phyloP scores from a whole-genome alignment of 2,329 filamentous ascomycete genomes.

The Ophiostoma novo-ulmi region DNA sequence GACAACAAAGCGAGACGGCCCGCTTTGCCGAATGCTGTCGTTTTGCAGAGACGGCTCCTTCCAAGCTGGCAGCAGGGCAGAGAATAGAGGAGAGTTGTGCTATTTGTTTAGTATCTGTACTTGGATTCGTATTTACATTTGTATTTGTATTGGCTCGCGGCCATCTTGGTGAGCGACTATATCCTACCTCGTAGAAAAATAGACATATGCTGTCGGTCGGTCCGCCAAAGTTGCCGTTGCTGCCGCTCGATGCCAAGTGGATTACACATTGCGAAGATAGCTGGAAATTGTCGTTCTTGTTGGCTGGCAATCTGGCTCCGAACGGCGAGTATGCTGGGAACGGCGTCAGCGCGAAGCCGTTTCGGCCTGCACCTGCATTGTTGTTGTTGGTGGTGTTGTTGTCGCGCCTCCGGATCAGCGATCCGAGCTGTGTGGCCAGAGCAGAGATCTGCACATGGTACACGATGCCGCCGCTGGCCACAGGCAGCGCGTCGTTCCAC shows the following conservation, averaged over 20 bases:
- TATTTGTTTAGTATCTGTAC: slow-evolving; percentile 27
- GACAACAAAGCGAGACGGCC: slow-evolving; percentile 43
- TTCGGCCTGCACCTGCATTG: slow-evolving; percentile 20
- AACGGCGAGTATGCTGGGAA: slow-evolving; percentile 39
- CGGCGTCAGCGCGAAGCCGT: slow-evolving; percentile 36
- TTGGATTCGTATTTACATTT: background rate
- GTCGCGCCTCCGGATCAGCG: slow-evolving; percentile 31
- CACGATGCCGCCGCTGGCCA: slow-evolving; percentile 38
- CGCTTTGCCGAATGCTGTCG: slow-evolving; percentile 39
- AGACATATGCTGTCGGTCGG: slow-evolving; percentile 42
- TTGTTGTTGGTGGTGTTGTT: slow-evolving; percentile 28
- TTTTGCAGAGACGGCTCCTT: slow-evolving; percentile 34
- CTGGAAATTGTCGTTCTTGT: slow-evolving; percentile 36
- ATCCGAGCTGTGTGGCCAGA: slow-evolving; percentile 41
- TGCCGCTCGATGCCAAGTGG: slow-evolving; percentile 36
- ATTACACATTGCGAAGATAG: slow-evolving; percentile 44
- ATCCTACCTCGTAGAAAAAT: slow-evolving; percentile 49
- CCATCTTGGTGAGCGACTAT: background rate
- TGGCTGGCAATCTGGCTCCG: slow-evolving; percentile 36
- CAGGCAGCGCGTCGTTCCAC: slow-evolving; percentile 45
- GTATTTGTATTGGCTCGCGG: background rate
- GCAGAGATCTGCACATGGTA: slow-evolving; percentile 43
- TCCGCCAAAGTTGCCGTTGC: slow-evolving; percentile 29
- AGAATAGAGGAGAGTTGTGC: slow-evolving; percentile 43
- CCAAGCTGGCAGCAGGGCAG: slow-evolving; percentile 36